These are phyloP conservation scores for Spergularia azorica DNA, from an alignment of 179 eudicot genomes.

Conservation along the genomic window DNA sequence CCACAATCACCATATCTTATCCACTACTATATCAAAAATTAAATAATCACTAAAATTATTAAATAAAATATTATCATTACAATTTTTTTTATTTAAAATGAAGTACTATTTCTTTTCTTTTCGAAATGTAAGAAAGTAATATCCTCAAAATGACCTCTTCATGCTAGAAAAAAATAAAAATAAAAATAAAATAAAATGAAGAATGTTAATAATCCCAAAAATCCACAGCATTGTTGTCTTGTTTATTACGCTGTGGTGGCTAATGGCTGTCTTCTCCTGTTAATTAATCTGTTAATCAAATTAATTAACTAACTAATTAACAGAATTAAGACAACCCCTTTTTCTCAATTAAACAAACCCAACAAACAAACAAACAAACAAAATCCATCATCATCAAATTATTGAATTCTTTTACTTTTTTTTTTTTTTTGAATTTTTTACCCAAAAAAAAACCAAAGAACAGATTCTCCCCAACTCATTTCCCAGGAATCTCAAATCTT, in stretches of 20 bases:
- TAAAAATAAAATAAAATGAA: too few relatives aligned
- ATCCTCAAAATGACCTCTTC: constrained; percentile 5
- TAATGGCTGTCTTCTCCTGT: constrained; percentile 18
- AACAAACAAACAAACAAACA: not conserved
- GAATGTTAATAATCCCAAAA: constrained; percentile 9
- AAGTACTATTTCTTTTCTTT: too few relatives aligned
- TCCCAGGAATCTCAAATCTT: constrained; percentile 22
- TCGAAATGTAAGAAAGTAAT: not conserved
- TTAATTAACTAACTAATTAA: not conserved
- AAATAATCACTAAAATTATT: too few relatives aligned
- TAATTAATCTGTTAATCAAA: constrained; percentile 17
- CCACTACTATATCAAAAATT: too few relatives aligned
- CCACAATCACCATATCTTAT: too few relatives aligned
- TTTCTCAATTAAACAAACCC: not conserved
- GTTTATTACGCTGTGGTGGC: constrained; percentile 12
- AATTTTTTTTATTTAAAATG: too few relatives aligned
- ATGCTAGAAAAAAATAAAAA: not conserved
- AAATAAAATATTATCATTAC: too few relatives aligned
- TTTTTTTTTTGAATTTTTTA: not conserved
- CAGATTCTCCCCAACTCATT: constrained; percentile 28
- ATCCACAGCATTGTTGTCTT: constrained; percentile 9
- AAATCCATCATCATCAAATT: not conserved
- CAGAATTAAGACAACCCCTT: not conserved
- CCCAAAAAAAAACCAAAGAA: constrained; percentile 20
- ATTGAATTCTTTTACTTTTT: not conserved